phyloP scores from a whole-genome alignment of 2,329 filamentous ascomycete species.

The Falciphora oryzae region DNA sequence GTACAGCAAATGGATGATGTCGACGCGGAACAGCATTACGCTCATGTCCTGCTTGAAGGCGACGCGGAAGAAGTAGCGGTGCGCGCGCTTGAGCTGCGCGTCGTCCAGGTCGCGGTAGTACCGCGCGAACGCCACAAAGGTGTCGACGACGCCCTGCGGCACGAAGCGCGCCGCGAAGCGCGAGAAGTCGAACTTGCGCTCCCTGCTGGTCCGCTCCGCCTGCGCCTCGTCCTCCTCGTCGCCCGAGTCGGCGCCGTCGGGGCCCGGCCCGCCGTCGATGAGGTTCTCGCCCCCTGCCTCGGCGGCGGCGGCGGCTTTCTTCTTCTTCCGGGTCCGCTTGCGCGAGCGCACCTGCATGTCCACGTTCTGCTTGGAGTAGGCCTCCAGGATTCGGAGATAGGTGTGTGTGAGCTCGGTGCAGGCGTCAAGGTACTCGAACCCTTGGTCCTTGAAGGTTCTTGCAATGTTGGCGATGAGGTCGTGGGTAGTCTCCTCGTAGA shows the following conservation, averaged over 20 bases:
- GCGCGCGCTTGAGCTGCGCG: constrained; percentile 80
- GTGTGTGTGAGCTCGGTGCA: constrained; percentile 87
- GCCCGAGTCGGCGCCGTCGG: constrained; percentile 50
- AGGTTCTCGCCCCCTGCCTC: constrained; percentile 22
- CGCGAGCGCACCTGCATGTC: constrained; percentile 89
- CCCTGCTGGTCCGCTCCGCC: constrained; percentile 65
- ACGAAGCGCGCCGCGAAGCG: constrained; percentile 77
- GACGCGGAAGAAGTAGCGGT: constrained; percentile 89
- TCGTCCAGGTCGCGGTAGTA: constrained; percentile 76
- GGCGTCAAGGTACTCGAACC: constrained; percentile 88
- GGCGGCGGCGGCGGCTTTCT: constrained; percentile 50
- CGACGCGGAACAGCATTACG: constrained; percentile 82
- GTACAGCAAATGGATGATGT: constrained; percentile 83
- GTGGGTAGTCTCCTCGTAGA: constrained; percentile 94
- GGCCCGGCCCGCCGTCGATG: constrained; percentile 29
- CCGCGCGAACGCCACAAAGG: constrained; percentile 73
- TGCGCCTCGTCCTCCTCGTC: constrained; percentile 65
- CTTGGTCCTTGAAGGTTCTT: constrained; percentile 85
- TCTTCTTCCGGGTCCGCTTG: constrained; percentile 66
- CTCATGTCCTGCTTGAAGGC: constrained; percentile 93
- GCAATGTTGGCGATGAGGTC: constrained; percentile 78
- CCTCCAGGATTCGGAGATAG: constrained; percentile 85
- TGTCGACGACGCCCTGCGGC: constrained; percentile 79
- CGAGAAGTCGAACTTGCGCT: constrained; percentile 91
- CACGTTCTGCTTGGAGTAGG: constrained; percentile 89